Conservation (phyloP, 2,329 filamentous ascomycete genomes). For the Botrytis fabae region DNA sequence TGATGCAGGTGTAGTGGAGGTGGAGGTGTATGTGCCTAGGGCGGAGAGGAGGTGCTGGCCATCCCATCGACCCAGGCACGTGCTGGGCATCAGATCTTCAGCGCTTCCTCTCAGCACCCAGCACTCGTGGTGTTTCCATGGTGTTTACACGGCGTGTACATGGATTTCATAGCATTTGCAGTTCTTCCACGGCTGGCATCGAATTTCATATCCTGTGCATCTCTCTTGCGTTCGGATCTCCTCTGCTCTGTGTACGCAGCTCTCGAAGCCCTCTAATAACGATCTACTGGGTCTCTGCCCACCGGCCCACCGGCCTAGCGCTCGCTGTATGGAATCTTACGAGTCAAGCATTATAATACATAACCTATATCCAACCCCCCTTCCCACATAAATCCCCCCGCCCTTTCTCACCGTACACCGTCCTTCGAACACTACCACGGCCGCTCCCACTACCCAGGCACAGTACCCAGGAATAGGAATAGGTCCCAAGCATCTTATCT, state of each 20-base stretch:
- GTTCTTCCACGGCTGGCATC: no score
- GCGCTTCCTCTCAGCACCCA: neutral
- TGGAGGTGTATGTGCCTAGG: no score
- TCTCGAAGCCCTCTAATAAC: no score
- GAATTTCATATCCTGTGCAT: no score
- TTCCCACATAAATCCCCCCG: conserved; percentile 5
- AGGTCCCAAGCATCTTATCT: neutral
- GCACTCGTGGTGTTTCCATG: neutral
- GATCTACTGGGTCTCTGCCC: no score
- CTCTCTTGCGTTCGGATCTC: neutral
- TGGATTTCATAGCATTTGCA: no score
- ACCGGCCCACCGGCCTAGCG: no score
- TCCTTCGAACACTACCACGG: neutral
- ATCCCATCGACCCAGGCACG: no score
- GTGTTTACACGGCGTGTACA: neutral
- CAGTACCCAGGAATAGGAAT: neutral
- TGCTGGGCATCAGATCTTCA: neutral
- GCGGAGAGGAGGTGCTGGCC: no score
- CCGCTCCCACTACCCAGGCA: neutral
- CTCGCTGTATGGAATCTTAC: neutral
- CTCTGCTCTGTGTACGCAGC: no score
- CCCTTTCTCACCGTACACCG: neutral
- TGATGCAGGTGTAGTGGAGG: no score
- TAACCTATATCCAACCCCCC: neutral
- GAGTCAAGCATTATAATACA: conserved; percentile 2